Evolutionary conservation across 306 rosid genomes (phyloP), one percentile per base, ranked within the genome.

Genomic region (Trifolium pratense): DNA sequence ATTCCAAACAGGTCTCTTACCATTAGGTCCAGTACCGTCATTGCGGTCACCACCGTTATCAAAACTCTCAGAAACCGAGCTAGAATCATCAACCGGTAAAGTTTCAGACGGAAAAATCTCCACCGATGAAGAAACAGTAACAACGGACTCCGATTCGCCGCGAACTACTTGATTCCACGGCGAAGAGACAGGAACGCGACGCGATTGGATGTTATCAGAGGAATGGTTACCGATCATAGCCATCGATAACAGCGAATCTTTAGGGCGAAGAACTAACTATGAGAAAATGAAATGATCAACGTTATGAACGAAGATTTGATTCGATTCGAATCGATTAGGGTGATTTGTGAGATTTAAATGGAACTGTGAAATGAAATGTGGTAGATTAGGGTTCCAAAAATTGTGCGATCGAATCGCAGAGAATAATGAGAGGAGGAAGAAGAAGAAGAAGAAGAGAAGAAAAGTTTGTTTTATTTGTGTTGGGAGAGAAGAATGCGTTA

Each of bases 1-100:
- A 51, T 82, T 93, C 97, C 97, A 93, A 18, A 70, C 98, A 3
- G 82, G 90, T 85, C 81, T 88, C 87, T 84, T 87, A 37, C 74
- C 87, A 2, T 70, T 82, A 75, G 82, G 85, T 31, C 74, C 87
- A 3, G 70, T 82, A 75, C 80, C 78, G 62, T 81, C 87, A 58
- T 71, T 58, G 17, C 36, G 29, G 36, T 74, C 83, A 63, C 45
- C 58, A 0, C 79, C 79, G 53, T 79, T 68, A 21, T 88, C 91
- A 0, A 79, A 76, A 73, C 74, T 79, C 78, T 85, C 96, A 3
- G 55, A 60, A 34, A 45, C 32, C 4, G 82, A 67, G 74, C 84
- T 42, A 5, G 82, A 68, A 68, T 90, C 87, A 45, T 81, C 91
- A 63, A 31, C 75, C 25, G 15, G 14, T 0, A 31, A 7, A 2